Percentiles rank a stretch among this genome's conserved stretches.
Evolutionary conservation across 306 rosid genomes (phyloP).

Genomic region (Dryas octopetala): DNA sequence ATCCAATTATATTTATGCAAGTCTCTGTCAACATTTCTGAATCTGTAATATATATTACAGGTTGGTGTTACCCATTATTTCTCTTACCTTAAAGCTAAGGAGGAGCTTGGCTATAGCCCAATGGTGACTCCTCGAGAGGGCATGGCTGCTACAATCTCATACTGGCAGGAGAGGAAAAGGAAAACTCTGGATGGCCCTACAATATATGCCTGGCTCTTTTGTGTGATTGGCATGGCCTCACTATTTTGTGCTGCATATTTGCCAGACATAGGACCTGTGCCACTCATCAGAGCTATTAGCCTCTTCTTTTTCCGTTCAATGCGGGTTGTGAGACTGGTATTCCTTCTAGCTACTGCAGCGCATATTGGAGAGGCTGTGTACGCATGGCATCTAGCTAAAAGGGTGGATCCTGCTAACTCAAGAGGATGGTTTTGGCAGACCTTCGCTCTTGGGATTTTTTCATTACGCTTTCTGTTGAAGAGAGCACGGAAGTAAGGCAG

Average conservation of each 20-base stretch:
- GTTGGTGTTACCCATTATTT: slow-evolving; percentile 85
- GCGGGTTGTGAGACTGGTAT: slow-evolving; percentile 48
- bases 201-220: slow-evolving; percentile 60
- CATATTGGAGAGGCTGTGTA: slow-evolving; percentile 65
- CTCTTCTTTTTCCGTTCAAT: slow-evolving; percentile 64
- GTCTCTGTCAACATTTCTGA: slow-evolving; percentile 9
- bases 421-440: slow-evolving; percentile 95
- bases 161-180: slow-evolving; percentile 76
- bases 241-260: slow-evolving; percentile 68
- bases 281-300: slow-evolving; percentile 45
- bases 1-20: not conserved
- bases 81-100: slow-evolving; percentile 85
- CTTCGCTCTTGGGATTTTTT: slow-evolving; percentile 60
- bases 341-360: slow-evolving; percentile 33
- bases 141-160: slow-evolving; percentile 80
- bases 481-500: slow-evolving; percentile 40
- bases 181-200: slow-evolving; percentile 76
- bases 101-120: slow-evolving; percentile 84
- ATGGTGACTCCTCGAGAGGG: slow-evolving; percentile 73
- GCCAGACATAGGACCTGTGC: slow-evolving; percentile 67
- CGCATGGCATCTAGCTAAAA: slow-evolving; percentile 72
- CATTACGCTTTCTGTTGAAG: slow-evolving; percentile 72
- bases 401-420: slow-evolving; percentile 73
- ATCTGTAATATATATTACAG: slow-evolving; percentile 35
- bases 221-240: slow-evolving; percentile 58